Evolutionary conservation across 148 eudicot species (phyloP), one percentile per base, ranked within the genome.

Genomic region (Spergularia marina): DNA sequence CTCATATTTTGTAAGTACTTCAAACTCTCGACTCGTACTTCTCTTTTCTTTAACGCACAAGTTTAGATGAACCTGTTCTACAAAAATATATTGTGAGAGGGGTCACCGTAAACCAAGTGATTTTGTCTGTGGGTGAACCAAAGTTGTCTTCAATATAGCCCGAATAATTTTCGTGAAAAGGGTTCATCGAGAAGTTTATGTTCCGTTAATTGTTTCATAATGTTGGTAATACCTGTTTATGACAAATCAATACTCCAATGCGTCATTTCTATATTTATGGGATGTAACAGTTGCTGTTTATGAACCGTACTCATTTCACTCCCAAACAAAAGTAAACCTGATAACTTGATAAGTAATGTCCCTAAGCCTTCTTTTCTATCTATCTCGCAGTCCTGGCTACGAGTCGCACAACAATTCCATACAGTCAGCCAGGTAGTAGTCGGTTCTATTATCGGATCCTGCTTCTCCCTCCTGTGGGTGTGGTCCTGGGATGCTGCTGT

Each of bases 381-480:
- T 10, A 11, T 16, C 30, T 60, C 58, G 85, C 91, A 95, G 98
- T 84, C 98, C 71, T 95, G 97, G 97, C 84, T 95, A 69, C 86
- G 98, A 78, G 90, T 95, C 41, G 80, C 91, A 0, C 96, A 89
- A 39, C 77, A 77, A 18, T 77, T 84, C 57, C 98, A 95, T 54
- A 89, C 94, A 0, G 64, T 78, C 58, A 84, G 87, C 86, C 98
- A 92, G 85, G 92, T 95, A 65, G 76, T 64, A 9, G 97, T 92
- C 74, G 97, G 98, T 54, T 89, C 88, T 30, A 34, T 79, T 21
- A 10, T 95, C 44, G 98, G 98, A 47, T 84, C 82, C 16, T 62
- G 71, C 25, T 89, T 95, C 77, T 84, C 85, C n/a, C 59, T 83
- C 17, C 69, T 86, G 20, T 95, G 98, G 98, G 72, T 85, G 73